These are phyloP conservation scores for Neurospora sp. DNA, from an alignment of 495 filamentous ascomycete genomes.

Conservation along the genomic window DNA sequence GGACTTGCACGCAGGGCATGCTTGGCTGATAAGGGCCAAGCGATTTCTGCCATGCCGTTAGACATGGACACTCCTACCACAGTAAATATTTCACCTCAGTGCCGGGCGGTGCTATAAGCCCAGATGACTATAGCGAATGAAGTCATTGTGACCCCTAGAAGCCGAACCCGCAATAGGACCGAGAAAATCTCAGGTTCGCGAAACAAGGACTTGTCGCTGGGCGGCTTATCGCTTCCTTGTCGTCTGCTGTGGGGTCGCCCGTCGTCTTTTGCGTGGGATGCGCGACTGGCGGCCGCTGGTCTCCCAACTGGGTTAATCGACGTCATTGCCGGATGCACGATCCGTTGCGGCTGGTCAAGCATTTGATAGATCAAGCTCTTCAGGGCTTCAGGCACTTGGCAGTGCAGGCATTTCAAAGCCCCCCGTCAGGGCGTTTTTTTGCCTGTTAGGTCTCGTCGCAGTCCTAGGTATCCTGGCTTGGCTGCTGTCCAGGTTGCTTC, in stretches of 20 bases:
- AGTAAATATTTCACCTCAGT: background rate
- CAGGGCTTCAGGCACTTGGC: background rate
- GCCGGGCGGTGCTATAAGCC: background rate
- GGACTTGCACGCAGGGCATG: background rate
- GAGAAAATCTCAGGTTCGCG: background rate
- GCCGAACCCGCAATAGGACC: background rate
- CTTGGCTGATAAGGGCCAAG: background rate
- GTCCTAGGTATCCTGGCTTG: background rate
- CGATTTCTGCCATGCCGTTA: background rate
- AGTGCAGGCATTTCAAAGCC: background rate
- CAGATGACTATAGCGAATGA: background rate
- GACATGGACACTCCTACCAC: background rate
- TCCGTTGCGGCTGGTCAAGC: background rate
- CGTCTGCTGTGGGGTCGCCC: background rate
- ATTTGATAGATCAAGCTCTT: background rate
- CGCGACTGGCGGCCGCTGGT: background rate
- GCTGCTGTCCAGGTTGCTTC: background rate
- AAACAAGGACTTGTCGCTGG: background rate
- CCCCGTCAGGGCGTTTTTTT: background rate
- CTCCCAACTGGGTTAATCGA: background rate
- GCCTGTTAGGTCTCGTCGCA: background rate
- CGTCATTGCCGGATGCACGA: background rate
- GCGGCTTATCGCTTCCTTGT: background rate
- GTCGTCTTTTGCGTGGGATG: background rate
- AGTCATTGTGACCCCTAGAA: background rate